Evolutionary conservation across 2,329 filamentous ascomycete species (phyloP), one percentile per base, ranked within the genome.

Genomic region (Laburnicola sp.): DNA sequence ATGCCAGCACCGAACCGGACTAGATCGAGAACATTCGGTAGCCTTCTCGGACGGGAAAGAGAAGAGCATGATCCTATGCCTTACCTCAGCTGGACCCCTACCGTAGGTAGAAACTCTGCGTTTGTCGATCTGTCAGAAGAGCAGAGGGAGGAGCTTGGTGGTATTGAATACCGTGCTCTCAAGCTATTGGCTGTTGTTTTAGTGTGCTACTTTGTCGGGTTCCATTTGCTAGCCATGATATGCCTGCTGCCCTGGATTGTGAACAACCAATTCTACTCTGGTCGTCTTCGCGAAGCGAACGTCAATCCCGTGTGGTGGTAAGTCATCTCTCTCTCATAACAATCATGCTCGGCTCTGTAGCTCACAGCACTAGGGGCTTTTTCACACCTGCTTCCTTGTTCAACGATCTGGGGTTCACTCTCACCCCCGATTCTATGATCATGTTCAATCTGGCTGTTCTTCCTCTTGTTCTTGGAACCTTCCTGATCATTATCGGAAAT

Each of bases 41-140:
- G 76, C 50, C 78, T 92, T 58, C 80, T 80, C 51, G 80, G 78
- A 0, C 82, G 75, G 6, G 74, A 81, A 48, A 81, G 81, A 10
- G 78, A 83, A 23, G 58, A 70, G 30, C 71, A 62, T 5, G 77
- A 84, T 25, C 79, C 80, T 1, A 88, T 90, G 76, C 94, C 94
- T 0, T 99, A 99, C 71, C 82, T 99, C 45, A 97, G 91, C 71
- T 97, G 91, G 83, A 87, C 92, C 53, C 91, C 94, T 2, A 99
- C 94, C 0, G 83, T 97, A 47, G 93, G 88, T 23, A 86, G 94
- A 56, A 99, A 99, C 71, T 97, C 93, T 8, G 87, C 89, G 32
- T 99, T 97, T 66, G 82, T 94, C 9, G 90, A 92, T 60, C 74
- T 99, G 58, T 89, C 88, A 0, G 88, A 96, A 60, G 91, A 94